Base-by-base conservation (phyloP, 1,284 basidiomycete genomes). In the Coriolopsis trogii region DNA sequence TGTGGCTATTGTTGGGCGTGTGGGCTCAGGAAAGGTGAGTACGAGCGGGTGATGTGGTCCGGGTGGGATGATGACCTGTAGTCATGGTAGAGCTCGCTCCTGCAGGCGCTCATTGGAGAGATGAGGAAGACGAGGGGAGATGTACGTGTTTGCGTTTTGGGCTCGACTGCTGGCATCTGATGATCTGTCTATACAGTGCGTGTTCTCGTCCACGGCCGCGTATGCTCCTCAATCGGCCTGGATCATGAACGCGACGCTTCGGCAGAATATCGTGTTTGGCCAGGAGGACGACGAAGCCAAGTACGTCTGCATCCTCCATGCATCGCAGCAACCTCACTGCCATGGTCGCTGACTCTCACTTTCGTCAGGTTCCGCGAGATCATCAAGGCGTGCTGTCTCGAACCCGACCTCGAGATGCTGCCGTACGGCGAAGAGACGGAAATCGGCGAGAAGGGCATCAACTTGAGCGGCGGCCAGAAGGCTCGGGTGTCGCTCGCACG, bases 401-500 rank as follows among this genome's bases (percentile, higher is more conserved):
- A 81, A 52, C 82, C 80, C 43, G 89, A 91, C 65, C 69, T 91
- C 3, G 76, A 79, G 38, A 77, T 87, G 62, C 70, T 91, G n/a
- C 81, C 85, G 2, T 68, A 87, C 44, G 83, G 84, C 5, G 85
- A 88, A 58, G 64, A 76, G 46, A 92, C 90, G 0, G 89, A 93
- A 67, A 89, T 95, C 29, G 92, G 92, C 24, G 92, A 94, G 70
- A 84, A 87, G 59, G 91, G 91, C 6, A 83, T 89, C 49, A 90
- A 82, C 62, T 67, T 87, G 46, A 84, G 79, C 55, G 79, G 81
- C 74, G 69, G 60, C 3, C 38, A 28, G 37, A 46, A 90, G 76
- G 91, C 91, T 30, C 84, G 93, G 16, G 82, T 95, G n/a, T 90
- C 86, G 6, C 73, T 95, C 10, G 91, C 91, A 2, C 77, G 91